Conservation (phyloP, 1,284 basidiomycete species). For the Takashimella tepidaria region DNA sequence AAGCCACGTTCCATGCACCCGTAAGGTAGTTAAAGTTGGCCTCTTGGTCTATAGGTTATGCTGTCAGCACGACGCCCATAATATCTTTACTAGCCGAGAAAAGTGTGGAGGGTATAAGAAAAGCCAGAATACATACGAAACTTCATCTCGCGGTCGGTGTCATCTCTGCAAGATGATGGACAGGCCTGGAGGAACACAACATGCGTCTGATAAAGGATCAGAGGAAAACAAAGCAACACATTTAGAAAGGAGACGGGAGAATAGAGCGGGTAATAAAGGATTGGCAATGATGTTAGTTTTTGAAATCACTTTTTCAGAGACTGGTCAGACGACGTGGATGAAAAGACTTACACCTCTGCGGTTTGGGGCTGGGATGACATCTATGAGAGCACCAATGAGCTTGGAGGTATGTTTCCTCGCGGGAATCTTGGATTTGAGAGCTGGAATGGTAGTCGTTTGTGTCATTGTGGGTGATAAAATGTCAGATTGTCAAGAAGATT, state of each 20-base stretch:
- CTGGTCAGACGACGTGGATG: neutral
- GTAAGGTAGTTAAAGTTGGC: slow-evolving; percentile 85
- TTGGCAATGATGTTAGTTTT: neutral
- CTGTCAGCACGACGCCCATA: neutral
- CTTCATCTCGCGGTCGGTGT: slow-evolving; percentile 78
- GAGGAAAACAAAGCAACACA: neutral
- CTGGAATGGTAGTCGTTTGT: neutral
- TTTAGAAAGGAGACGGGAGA: neutral
- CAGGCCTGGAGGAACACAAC: slow-evolving; percentile 47
- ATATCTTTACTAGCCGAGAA: slow-evolving; percentile 1
- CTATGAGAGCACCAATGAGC: slow-evolving; percentile 31
- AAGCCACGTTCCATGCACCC: slow-evolving; percentile 63
- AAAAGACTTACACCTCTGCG: slow-evolving; percentile 23
- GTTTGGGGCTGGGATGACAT: slow-evolving; percentile 23
- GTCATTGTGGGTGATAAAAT: neutral
- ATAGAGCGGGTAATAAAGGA: neutral
- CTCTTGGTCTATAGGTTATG: slow-evolving; percentile 53
- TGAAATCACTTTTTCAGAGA: too few relatives aligned
- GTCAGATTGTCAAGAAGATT: too few relatives aligned
- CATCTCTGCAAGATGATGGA: slow-evolving; percentile 63
- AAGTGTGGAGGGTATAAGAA: neutral
- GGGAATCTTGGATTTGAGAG: slow-evolving; percentile 25
- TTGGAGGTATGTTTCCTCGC: slow-evolving; percentile 42
- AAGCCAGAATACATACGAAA: slow-evolving; percentile 55
- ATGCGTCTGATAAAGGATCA: slow-evolving; percentile 22